phyloP scores from a whole-genome alignment of 306 rosid species.

The Lagenaria siceraria region DNA sequence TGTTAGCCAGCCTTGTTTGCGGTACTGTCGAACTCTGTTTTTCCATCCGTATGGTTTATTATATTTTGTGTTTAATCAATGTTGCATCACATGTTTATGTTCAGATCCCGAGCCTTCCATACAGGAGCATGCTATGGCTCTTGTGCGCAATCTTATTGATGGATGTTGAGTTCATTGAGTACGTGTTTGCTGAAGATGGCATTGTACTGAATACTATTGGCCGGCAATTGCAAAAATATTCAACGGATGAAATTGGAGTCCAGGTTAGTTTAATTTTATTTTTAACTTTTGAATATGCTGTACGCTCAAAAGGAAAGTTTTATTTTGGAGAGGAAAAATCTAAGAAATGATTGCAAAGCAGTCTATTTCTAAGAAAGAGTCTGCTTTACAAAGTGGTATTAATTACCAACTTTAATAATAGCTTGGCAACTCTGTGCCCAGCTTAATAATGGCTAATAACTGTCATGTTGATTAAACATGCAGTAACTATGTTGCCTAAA shows the following conservation, averaged over 20 bases:
- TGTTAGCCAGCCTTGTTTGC: slow-evolving; percentile 59
- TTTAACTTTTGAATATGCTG: not conserved
- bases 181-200: slow-evolving; percentile 61
- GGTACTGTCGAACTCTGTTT: slow-evolving; percentile 30
- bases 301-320: not conserved
- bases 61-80: not conserved
- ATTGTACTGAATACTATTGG: slow-evolving; percentile 64
- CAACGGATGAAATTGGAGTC: slow-evolving; percentile 53
- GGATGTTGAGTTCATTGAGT: slow-evolving; percentile 60
- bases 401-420: not conserved
- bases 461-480: not conserved
- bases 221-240: slow-evolving; percentile 50
- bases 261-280: slow-evolving; percentile 51
- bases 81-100: slow-evolving; percentile 13
- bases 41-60: slow-evolving; percentile 5
- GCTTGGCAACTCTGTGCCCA: not conserved
- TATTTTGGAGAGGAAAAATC: not conserved
- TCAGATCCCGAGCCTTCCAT: slow-evolving; percentile 81
- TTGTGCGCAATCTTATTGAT: slow-evolving; percentile 82
- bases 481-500: not conserved
- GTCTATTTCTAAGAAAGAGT: not conserved
- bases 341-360: not conserved
- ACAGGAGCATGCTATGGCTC: slow-evolving; percentile 79
- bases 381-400: not conserved
- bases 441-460: not conserved